A percentile compares a stretch with the other conserved stretches of the same genome.
These are phyloP conservation scores for Clarireedia paspali DNA, from an alignment of 2,329 filamentous ascomycete species.

Conservation along the genomic window DNA sequence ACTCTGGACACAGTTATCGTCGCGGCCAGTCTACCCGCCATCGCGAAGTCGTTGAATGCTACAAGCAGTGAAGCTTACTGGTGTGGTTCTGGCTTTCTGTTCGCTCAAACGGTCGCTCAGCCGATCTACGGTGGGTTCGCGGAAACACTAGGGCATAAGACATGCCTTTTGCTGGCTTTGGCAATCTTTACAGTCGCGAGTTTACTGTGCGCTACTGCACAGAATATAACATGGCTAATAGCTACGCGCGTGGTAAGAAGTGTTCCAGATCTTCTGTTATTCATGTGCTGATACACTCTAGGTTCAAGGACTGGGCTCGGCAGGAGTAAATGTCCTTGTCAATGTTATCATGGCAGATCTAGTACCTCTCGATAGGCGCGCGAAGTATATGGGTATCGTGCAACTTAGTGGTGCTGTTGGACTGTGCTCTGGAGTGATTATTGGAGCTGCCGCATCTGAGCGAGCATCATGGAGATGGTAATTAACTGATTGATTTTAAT, in stretches of 20 bases:
- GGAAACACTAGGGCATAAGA: conserved; percentile 12
- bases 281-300: background rate
- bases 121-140: conserved; percentile 15
- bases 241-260: conserved; percentile 4
- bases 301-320: conserved; percentile 37
- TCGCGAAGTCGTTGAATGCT: conserved; percentile 11
- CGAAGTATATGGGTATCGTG: conserved; percentile 33
- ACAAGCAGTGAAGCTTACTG: conserved; percentile 15
- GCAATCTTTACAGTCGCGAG: conserved; percentile 4
- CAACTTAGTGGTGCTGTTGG: conserved; percentile 16
- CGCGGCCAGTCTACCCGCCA: conserved; percentile 11
- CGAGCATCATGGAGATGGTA: conserved; percentile 14
- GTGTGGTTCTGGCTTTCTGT: conserved; percentile 14
- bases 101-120: conserved; percentile 14
- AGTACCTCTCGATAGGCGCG: conserved; percentile 40
- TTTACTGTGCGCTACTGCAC: conserved; percentile 11
- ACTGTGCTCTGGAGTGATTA: conserved; percentile 11
- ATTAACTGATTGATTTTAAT: background rate
- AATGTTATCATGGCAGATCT: conserved; percentile 44
- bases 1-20: background rate
- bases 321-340: conserved; percentile 37
- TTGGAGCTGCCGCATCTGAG: conserved; percentile 12
- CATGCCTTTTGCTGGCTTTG: conserved; percentile 11
- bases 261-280: background rate
- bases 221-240: conserved; percentile 14